Percentiles rank a stretch among this genome's conserved stretches.
phyloP scores from a whole-genome alignment of 495 filamentous ascomycete species.

The Rusavskia elegans region DNA sequence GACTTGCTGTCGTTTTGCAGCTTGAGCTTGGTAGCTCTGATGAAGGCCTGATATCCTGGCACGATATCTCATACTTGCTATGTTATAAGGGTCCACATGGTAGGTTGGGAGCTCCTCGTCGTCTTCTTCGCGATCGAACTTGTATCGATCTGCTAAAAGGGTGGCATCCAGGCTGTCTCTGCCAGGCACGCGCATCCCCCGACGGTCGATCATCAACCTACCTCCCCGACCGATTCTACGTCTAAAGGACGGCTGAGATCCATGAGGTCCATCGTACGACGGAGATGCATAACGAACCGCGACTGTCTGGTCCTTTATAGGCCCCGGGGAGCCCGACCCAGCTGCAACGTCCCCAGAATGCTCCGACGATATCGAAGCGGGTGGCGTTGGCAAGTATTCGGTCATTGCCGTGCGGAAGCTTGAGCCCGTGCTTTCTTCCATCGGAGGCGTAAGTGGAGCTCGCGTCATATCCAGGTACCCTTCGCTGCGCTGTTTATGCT shows the following conservation, averaged over 20 bases:
- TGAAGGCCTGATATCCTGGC: conserved; percentile 27
- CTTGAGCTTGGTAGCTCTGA: conserved; percentile 2
- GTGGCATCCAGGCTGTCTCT: conserved; percentile 10
- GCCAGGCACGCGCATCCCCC: conserved; percentile 25
- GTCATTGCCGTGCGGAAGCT: conserved; percentile 66
- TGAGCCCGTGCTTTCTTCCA: conserved; percentile 38
- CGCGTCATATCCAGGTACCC: conserved; percentile 71
- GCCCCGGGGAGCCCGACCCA: conserved; percentile 16
- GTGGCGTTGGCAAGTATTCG: conserved; percentile 73
- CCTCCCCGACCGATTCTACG: conserved; percentile 60
- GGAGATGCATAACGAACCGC: conserved; percentile 33
- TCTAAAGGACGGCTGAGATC: conserved; percentile 44
- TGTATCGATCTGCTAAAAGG: conserved; percentile 54
- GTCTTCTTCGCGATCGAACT: conserved; percentile 65
- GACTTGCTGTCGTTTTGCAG: neutral
- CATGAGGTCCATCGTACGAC: conserved; percentile 20
- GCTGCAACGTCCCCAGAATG: conserved; percentile 30
- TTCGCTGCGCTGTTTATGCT: conserved; percentile 77
- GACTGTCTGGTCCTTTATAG: conserved; percentile 24
- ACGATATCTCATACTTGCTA: conserved; percentile 54
- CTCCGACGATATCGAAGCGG: conserved; percentile 59
- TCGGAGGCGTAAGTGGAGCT: conserved; percentile 60
- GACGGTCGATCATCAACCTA: conserved; percentile 68
- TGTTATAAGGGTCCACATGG: conserved; percentile 54
- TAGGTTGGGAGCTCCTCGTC: conserved; percentile 46